Percentiles rank a stretch among this genome's conserved stretches.
phyloP scores from a whole-genome alignment of 2,329 filamentous ascomycete genomes.

The Phialophora macrospora region DNA sequence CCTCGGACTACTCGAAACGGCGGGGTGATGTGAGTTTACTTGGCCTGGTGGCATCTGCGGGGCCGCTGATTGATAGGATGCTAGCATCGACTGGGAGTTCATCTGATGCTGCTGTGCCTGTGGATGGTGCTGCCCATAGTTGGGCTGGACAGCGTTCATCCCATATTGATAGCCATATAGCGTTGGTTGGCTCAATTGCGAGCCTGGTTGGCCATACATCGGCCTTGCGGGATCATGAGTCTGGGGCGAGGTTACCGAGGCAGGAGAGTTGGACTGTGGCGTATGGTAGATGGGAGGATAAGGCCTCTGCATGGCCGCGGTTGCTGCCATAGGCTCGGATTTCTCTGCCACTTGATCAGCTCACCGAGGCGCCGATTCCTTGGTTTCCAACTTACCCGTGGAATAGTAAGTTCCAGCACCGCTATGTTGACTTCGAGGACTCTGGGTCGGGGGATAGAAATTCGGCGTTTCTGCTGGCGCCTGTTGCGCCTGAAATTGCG shows the following conservation, averaged over 20 bases:
- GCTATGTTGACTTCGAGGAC: slow-evolving; percentile 81
- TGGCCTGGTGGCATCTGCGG: slow-evolving; percentile 48
- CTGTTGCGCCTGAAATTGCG: slow-evolving; percentile 42
- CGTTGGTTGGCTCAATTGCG: slow-evolving; percentile 82
- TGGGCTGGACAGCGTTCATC: slow-evolving; percentile 58
- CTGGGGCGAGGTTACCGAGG: slow-evolving; percentile 87
- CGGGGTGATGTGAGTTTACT: slow-evolving; percentile 58
- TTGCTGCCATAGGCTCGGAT: slow-evolving; percentile 69
- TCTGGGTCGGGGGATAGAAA: slow-evolving; percentile 77
- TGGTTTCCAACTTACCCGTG: slow-evolving; percentile 68
- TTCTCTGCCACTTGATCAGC: slow-evolving; percentile 62
- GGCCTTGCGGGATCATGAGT: slow-evolving; percentile 82
- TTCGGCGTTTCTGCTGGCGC: slow-evolving; percentile 70
- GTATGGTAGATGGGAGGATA: slow-evolving; percentile 92
- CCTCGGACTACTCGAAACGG: slow-evolving; percentile 62
- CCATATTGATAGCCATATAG: slow-evolving; percentile 71
- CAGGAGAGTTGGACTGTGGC: slow-evolving; percentile 91
- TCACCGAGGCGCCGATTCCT: background rate
- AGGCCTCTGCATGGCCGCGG: slow-evolving; percentile 68
- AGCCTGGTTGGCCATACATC: slow-evolving; percentile 79
- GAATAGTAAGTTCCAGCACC: slow-evolving; percentile 83
- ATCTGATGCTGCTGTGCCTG: slow-evolving; percentile 62
- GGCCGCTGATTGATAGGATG: slow-evolving; percentile 53
- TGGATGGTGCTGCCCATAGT: slow-evolving; percentile 62
- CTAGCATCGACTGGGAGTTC: slow-evolving; percentile 61